Evolutionary conservation across 805 yeast species (phyloP).

Genomic region (Starmerella apis): DNA sequence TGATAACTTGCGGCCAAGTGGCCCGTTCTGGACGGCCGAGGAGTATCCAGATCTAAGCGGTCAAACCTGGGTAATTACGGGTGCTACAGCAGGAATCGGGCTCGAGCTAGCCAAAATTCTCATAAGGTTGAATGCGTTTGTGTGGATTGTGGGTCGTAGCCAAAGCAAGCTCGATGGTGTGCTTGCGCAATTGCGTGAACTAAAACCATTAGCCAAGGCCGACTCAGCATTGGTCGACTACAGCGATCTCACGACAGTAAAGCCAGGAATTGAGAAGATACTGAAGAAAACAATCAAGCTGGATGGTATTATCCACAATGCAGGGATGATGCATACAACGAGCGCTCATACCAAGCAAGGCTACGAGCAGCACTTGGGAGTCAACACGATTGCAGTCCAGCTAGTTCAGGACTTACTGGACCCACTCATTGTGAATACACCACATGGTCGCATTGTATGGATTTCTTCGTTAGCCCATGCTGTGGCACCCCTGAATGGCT

Average conservation of each 20-base stretch:
- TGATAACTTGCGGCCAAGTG: not conserved
- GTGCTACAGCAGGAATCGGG: slow-evolving; percentile 26
- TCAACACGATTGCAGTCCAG: slow-evolving; percentile 40
- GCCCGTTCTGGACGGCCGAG: slow-evolving; percentile 10
- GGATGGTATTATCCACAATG: slow-evolving; percentile 26
- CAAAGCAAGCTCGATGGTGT: slow-evolving; percentile 30
- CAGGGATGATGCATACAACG: slow-evolving; percentile 30
- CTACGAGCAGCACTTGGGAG: slow-evolving; percentile 39
- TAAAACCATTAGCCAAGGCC: slow-evolving; percentile 23
- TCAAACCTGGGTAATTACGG: slow-evolving; percentile 29
- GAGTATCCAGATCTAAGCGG: slow-evolving; percentile 31
- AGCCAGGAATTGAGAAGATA: slow-evolving; percentile 22
- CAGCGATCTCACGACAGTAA: slow-evolving; percentile 24
- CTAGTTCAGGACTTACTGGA: slow-evolving; percentile 34
- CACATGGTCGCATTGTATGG: slow-evolving; percentile 39
- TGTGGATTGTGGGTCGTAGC: slow-evolving; percentile 35
- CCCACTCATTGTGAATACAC: slow-evolving; percentile 34
- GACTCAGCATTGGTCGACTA: slow-evolving; percentile 23
- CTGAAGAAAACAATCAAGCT: slow-evolving; percentile 11
- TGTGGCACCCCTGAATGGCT: slow-evolving; percentile 29
- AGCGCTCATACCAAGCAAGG: slow-evolving; percentile 37
- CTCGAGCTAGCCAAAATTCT: slow-evolving; percentile 15
- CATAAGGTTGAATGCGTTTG: slow-evolving; percentile 28
- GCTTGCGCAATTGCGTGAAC: slow-evolving; percentile 27
- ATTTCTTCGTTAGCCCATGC: slow-evolving; percentile 36